Conservation (phyloP, 208 protist genomes). For the Tritrichomonas musculus region DNA sequence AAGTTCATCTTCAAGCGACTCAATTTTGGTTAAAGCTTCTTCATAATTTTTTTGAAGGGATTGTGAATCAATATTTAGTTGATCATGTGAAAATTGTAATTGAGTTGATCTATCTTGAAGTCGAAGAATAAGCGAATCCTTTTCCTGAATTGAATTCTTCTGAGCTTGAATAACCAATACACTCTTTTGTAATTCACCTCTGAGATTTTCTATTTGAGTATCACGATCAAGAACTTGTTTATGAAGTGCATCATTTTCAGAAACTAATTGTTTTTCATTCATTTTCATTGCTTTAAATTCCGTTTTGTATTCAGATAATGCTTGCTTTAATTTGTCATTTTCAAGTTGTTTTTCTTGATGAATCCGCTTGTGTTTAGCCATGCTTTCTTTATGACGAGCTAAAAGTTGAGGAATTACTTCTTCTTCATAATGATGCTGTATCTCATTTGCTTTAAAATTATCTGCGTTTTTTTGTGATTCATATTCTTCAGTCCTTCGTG, state of each 20-base stretch:
- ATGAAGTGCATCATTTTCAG: not conserved
- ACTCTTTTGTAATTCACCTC: too few relatives aligned
- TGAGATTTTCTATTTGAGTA: not conserved
- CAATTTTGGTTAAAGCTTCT: not conserved
- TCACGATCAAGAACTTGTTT: not conserved
- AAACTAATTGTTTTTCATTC: not conserved
- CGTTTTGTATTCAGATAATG: not conserved
- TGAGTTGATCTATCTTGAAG: not conserved
- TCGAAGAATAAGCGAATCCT: too few relatives aligned
- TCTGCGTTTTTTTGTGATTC: not conserved
- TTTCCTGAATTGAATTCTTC: too few relatives aligned
- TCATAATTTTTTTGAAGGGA: too few relatives aligned
- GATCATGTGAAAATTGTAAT: not conserved
- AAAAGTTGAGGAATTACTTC: not conserved
- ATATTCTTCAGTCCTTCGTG: too few relatives aligned
- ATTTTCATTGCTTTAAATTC: not conserved
- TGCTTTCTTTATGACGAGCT: not conserved
- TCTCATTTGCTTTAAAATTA: not conserved
- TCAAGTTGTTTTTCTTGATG: not conserved
- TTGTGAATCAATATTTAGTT: not conserved
- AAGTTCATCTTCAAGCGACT: not conserved
- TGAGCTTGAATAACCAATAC: too few relatives aligned
- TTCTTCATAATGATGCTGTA: constrained; percentile 9
- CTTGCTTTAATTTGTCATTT: not conserved
- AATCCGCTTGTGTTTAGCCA: not conserved